A percentile compares a stretch with the other conserved stretches of the same genome.
Evolutionary conservation across 2,329 filamentous ascomycete genomes (phyloP).

Genomic region (Colletotrichum kahawae): DNA sequence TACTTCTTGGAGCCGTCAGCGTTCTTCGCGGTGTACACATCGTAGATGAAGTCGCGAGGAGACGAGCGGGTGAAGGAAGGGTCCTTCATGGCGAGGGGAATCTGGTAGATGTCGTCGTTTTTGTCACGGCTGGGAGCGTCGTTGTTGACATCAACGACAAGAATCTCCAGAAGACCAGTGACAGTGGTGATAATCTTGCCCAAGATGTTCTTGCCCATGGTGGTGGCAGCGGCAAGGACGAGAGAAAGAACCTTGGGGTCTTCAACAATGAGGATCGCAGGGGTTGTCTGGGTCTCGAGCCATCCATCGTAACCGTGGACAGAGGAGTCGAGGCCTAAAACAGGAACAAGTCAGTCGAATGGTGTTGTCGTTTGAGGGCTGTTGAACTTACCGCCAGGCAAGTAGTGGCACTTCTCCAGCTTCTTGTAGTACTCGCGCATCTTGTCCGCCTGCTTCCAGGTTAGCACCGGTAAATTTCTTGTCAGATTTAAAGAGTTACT

Average conservation of each 20-base stretch:
- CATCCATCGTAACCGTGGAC: constrained; percentile 62
- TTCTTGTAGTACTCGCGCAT: constrained; percentile 65
- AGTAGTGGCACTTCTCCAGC: constrained; percentile 61
- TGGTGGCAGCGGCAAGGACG: constrained; percentile 2
- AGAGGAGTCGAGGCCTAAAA: constrained; percentile 30
- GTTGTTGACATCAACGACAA: not conserved
- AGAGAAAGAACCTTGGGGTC: constrained; percentile 7
- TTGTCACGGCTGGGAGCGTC: not conserved
- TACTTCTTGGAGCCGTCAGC: constrained; percentile 44
- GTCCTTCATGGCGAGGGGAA: constrained; percentile 50
- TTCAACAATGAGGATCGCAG: not conserved
- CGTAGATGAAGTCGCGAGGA: constrained; percentile 54
- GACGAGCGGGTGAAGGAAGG: constrained; percentile 44
- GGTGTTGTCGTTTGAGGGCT: accelerated
- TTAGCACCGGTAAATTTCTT: too few species aligned
- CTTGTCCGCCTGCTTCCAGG: constrained; percentile 52
- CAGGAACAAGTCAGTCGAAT: not conserved
- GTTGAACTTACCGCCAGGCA: constrained; percentile 29
- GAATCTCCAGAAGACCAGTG: not conserved
- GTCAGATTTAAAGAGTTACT: too few species aligned
- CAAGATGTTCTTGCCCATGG: not conserved
- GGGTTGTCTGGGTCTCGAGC: constrained; percentile 33
- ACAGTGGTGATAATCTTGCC: not conserved
- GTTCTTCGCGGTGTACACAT: constrained; percentile 29
- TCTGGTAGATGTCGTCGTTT: constrained; percentile 27